phyloP scores from a whole-genome alignment of 768 basidiomycete genomes.

The Leccinum barrowsii region DNA sequence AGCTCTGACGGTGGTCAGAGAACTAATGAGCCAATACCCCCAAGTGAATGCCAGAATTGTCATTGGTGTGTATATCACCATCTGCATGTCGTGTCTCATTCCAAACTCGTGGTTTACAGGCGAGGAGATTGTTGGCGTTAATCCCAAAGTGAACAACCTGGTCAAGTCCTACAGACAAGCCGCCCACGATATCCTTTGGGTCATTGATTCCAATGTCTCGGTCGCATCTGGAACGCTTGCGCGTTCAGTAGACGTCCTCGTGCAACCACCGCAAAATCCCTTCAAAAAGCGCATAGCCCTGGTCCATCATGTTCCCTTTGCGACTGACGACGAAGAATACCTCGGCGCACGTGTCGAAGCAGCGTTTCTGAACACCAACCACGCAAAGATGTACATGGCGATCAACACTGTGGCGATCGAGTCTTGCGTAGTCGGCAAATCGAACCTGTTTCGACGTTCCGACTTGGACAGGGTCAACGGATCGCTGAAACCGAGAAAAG shows the following conservation, averaged over 20 bases:
- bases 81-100: neutral
- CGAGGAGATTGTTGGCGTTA: constrained; percentile 81
- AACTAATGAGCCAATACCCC: constrained; percentile 77
- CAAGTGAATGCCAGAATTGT: constrained; percentile 67
- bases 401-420: constrained; percentile 87
- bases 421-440: constrained; percentile 97
- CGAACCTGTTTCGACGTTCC: constrained; percentile 87
- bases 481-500: constrained; percentile 47
- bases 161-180: constrained; percentile 80
- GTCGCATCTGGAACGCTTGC: constrained; percentile 76
- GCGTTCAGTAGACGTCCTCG: constrained; percentile 78
- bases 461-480: constrained; percentile 78
- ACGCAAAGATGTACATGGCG: constrained; percentile 97
- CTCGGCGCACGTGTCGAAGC: constrained; percentile 87
- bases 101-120: constrained; percentile 42
- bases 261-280: constrained; percentile 34
- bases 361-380: constrained; percentile 94
- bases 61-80: constrained; percentile 52
- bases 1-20: constrained; percentile 77
- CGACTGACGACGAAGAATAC: constrained; percentile 60
- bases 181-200: constrained; percentile 88
- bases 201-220: constrained; percentile 93
- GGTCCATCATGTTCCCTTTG: constrained; percentile 95
- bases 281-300: constrained; percentile 61
- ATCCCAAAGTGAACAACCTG: constrained; percentile 98